Conservation (phyloP, 768 basidiomycete genomes). For the Leccinum incarnatum region DNA sequence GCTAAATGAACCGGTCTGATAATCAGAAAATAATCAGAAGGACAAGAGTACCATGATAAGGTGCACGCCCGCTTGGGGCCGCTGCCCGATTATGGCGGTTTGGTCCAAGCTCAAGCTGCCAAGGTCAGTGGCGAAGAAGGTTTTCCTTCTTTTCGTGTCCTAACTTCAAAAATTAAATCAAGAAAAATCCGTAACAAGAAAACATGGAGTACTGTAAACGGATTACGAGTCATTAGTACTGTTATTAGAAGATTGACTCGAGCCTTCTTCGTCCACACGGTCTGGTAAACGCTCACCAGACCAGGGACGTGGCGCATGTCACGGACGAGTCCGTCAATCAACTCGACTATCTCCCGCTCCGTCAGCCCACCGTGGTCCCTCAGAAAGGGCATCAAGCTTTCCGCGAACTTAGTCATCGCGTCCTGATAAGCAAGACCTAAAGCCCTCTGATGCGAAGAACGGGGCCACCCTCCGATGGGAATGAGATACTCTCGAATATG, state of each 20-base stretch:
- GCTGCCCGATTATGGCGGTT: too few relatives aligned
- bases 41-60: too few relatives aligned
- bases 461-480: conserved; percentile 58
- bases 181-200: too few relatives aligned
- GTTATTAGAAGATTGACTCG: conserved; percentile 6
- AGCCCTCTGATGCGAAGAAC: conserved; percentile 29
- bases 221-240: too few relatives aligned
- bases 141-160: too few relatives aligned
- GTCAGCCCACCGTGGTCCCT: conserved; percentile 35
- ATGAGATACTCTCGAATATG: conserved; percentile 36
- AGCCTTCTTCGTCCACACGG: conserved; percentile 44
- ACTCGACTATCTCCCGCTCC: conserved; percentile 35
- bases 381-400: conserved; percentile 50
- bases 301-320: conserved; percentile 50
- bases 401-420: conserved; percentile 41
- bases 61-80: too few relatives aligned
- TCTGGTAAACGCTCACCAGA: conserved; percentile 47
- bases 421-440: conserved; percentile 45
- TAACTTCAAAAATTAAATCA: too few relatives aligned
- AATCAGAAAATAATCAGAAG: too few relatives aligned
- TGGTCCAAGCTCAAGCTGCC: too few relatives aligned
- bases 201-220: too few relatives aligned
- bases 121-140: too few relatives aligned
- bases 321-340: conserved; percentile 41
- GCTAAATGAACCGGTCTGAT: too few relatives aligned